These are phyloP conservation scores for Boletus subcaerulescens DNA, from an alignment of 768 basidiomycete genomes.

Conservation along the genomic window DNA sequence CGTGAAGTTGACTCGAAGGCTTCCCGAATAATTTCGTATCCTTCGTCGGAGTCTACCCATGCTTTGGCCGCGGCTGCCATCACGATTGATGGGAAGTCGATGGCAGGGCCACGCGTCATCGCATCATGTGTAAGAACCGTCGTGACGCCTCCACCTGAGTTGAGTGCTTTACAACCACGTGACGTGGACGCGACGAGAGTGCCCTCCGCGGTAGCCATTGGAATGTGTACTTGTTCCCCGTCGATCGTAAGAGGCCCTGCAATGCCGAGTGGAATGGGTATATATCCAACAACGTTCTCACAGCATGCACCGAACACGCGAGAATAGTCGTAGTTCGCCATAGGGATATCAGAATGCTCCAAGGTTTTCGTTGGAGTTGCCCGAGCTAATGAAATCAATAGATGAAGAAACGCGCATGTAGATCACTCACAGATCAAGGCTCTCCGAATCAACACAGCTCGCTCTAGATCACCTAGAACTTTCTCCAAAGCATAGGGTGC, in stretches of 20 bases:
- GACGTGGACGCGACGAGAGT: constrained; percentile 97
- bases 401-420: background rate
- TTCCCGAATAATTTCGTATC: constrained; percentile 67
- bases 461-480: constrained; percentile 80
- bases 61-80: constrained; percentile 80
- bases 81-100: constrained; percentile 84
- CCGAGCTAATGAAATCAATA: constrained; percentile 53
- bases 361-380: constrained; percentile 80
- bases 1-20: constrained; percentile 95
- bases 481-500: constrained; percentile 96
- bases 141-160: constrained; percentile 91
- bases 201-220: constrained; percentile 99
- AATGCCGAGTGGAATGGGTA: constrained; percentile 93
- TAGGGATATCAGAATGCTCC: constrained; percentile 80
- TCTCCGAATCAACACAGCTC: constrained; percentile 84
- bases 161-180: constrained; percentile 96
- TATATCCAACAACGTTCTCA: constrained; percentile 97
- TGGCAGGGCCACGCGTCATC: constrained; percentile 99
- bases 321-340: constrained; percentile 87
- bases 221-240: constrained; percentile 79
- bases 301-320: constrained; percentile 96
- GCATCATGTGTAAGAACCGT: constrained; percentile 90
- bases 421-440: constrained; percentile 78
- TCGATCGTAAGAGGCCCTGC: constrained; percentile 95
- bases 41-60: constrained; percentile 85